These are phyloP conservation scores for Diaporthe sp. DNA, from an alignment of 2,329 filamentous ascomycete species.

Conservation along the genomic window DNA sequence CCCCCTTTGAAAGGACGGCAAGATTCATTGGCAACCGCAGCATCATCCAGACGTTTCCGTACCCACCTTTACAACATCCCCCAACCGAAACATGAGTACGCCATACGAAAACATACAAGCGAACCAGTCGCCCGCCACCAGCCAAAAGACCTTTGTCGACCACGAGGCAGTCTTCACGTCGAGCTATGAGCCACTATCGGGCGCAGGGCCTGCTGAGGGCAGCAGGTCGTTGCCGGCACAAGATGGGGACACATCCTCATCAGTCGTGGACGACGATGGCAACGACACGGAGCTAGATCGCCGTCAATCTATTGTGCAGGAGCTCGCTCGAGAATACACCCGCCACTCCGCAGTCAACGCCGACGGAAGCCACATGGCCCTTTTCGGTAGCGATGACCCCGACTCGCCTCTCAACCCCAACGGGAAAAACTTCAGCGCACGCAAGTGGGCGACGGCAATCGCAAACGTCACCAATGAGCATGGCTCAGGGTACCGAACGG, in stretches of 20 bases:
- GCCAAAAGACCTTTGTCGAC: conserved; percentile 19
- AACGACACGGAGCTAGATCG: conserved; percentile 36
- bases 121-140: neutral
- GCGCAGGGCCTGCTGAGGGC: neutral
- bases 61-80: neutral
- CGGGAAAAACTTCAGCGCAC: conserved; percentile 52
- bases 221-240: neutral
- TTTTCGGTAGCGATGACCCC: conserved; percentile 45
- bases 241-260: neutral
- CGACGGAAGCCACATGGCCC: conserved; percentile 40
- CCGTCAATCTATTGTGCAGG: conserved; percentile 42
- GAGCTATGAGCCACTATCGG: neutral
- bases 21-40: neutral
- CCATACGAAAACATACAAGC: neutral
- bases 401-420: conserved; percentile 49
- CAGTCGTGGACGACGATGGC: neutral
- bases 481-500: conserved; percentile 46
- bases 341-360: conserved; percentile 39
- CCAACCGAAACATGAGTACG: neutral
- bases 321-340: conserved; percentile 43
- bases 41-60: neutral
- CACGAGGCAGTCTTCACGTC: neutral
- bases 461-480: conserved; percentile 44
- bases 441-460: conserved; percentile 49
- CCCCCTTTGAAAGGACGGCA: neutral